These are phyloP conservation scores for Colletotrichum orchidophilum DNA, from an alignment of 2,329 filamentous ascomycete genomes.

Conservation along the genomic window DNA sequence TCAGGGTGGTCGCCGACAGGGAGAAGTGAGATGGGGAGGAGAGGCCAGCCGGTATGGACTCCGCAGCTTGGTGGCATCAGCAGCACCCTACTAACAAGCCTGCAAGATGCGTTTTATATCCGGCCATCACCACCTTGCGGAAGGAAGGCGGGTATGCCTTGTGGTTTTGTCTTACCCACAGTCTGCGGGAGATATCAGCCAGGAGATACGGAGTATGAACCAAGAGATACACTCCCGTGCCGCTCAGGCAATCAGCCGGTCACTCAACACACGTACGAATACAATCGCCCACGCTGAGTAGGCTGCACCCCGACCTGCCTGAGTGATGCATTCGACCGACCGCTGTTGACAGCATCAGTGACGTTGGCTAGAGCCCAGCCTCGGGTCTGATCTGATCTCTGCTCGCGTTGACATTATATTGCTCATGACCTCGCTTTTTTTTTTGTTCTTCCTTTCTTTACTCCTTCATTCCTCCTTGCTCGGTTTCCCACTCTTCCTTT, in stretches of 20 bases:
- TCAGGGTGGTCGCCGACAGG: conserved; percentile 14
- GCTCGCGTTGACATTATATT: not conserved
- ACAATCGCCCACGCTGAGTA: not conserved
- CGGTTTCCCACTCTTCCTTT: not conserved
- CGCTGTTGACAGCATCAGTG: conserved; percentile 5
- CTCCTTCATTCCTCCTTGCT: conserved; percentile 20
- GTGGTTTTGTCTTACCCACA: not conserved
- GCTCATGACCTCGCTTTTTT: not conserved
- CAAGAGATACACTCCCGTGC: not conserved
- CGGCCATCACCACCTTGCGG: not conserved
- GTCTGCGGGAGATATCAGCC: not conserved
- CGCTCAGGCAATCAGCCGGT: not conserved
- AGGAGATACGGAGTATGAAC: no score
- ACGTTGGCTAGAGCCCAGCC: conserved; percentile 13
- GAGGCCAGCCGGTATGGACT: conserved; percentile 22
- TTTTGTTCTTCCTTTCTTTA: not conserved
- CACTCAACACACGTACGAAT: not conserved
- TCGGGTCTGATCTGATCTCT: conserved; percentile 17
- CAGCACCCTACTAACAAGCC: not conserved
- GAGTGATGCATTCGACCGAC: conserved; percentile 7
- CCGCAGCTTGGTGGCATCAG: conserved; percentile 26
- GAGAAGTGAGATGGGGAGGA: not conserved
- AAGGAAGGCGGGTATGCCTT: not conserved
- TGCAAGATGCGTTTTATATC: conserved; percentile 5
- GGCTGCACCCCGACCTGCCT: conserved; percentile 8